Percentiles rank a stretch among this genome's conserved stretches.
phyloP scores from a whole-genome alignment of 208 protist species.

The Blechomonas ayalai region DNA sequence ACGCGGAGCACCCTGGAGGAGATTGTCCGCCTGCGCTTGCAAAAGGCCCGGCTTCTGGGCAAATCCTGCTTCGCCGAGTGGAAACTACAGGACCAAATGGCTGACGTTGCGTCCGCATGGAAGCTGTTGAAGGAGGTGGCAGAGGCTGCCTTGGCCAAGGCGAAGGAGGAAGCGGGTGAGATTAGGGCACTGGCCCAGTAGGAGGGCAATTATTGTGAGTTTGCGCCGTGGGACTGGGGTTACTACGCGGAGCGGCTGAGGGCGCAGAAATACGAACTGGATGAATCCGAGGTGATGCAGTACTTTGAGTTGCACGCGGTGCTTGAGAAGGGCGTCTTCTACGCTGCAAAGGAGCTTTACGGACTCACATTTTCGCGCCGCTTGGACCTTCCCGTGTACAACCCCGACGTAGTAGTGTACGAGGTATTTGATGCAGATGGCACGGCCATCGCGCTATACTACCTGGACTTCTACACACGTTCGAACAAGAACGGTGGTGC shows the following conservation, averaged over 20 bases:
- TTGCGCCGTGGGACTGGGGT: slow-evolving; percentile 41
- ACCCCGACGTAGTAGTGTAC: slow-evolving; percentile 28
- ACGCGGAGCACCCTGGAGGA: slow-evolving; percentile 19
- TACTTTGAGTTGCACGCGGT: slow-evolving; percentile 53
- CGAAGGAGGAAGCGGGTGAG: slow-evolving; percentile 17
- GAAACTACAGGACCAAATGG: slow-evolving; percentile 40
- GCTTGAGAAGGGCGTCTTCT: slow-evolving; percentile 43
- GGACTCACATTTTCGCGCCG: slow-evolving; percentile 30
- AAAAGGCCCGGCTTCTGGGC: slow-evolving; percentile 34
- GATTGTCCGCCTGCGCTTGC: slow-evolving; percentile 23
- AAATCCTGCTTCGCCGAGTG: slow-evolving; percentile 44
- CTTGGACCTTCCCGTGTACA: slow-evolving; percentile 36
- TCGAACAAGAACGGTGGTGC: slow-evolving; percentile 45
- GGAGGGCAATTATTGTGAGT: slow-evolving; percentile 11
- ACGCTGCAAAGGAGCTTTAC: slow-evolving; percentile 44
- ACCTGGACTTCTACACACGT: slow-evolving; percentile 38
- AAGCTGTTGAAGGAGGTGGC: slow-evolving; percentile 23
- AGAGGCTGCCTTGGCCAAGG: neutral
- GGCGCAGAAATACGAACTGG: slow-evolving; percentile 29
- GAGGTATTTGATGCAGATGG: slow-evolving; percentile 26
- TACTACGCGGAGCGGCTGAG: slow-evolving; percentile 42
- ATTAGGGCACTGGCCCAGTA: slow-evolving; percentile 17
- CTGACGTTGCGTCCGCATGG: slow-evolving; percentile 14
- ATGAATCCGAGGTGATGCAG: slow-evolving; percentile 34
- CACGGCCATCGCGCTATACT: slow-evolving; percentile 32